Evolutionary conservation across 352 stramenopile genomes (phyloP), one percentile per base, ranked within the genome.

Genomic region (Phytopythium oedochilum): DNA sequence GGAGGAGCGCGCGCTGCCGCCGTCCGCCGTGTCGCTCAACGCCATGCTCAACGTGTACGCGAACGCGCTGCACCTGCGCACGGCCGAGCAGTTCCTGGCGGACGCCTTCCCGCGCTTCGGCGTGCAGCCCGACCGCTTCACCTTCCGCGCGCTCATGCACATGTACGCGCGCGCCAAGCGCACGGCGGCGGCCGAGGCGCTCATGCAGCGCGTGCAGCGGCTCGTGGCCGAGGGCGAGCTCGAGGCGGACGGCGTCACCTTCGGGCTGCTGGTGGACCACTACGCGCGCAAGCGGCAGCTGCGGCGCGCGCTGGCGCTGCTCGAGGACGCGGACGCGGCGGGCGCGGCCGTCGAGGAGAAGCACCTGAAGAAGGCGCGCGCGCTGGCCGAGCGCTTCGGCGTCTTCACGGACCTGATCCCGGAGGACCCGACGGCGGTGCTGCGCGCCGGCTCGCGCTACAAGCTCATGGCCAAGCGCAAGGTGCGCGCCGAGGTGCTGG

Each of bases 401-500:
- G 54, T 93, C 22, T 93, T 87, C 59, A 86, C 78, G 36, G 83
- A 91, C 44, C 70, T 93, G 31, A 83, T 93, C 47, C 77, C 80
- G 1, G 81, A 91, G 59, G 78, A 89, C 42, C 83, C 83, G 49
- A 72, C 90, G 52, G 79, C 77, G 18, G 78, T 90, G 35, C 65
- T 90, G 43, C 65, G 75, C 18, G 75, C 74, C 20, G 74, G 81
- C 46, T 74, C 74, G 56, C 74, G 77, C 50, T 61, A 78, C 68
- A 84, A 89, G 55, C 70, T 93, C 34, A 86, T 87, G 73, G 63
- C 75, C 51, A 89, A 90, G 75, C 78, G 81, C 47, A 87, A 88
- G 64, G 78, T 89, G 32, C 80, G 83, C 43, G 73, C 72, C 28
- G 53, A 89, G 48, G 75, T 81, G 18, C 63, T 93, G 46, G 77